phyloP scores from a whole-genome alignment of 768 basidiomycete genomes.

The Megacollybia marginata region DNA sequence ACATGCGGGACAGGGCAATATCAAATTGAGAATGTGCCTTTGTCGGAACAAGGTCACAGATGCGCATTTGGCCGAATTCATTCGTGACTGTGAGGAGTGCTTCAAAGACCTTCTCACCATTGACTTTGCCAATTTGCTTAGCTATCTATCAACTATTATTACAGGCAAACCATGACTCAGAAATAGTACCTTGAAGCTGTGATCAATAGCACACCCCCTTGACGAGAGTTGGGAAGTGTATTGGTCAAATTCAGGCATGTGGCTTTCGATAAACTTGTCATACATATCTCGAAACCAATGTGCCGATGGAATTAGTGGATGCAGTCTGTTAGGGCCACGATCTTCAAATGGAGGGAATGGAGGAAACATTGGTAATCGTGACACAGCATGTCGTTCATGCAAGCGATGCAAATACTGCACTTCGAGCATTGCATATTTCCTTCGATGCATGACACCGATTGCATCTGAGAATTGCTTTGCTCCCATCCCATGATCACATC shows the following conservation, averaged over 20 bases:
- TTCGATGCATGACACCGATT: slow-evolving; percentile 12
- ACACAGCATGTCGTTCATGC: not conserved
- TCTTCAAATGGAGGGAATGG: not conserved
- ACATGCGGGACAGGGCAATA: too few species aligned
- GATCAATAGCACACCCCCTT: slow-evolving; percentile 13
- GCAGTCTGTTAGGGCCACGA: slow-evolving; percentile 7
- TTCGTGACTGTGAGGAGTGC: slow-evolving; percentile 9
- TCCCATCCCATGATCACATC: slow-evolving; percentile 17
- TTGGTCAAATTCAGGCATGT: slow-evolving; percentile 14
- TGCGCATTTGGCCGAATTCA: slow-evolving; percentile 7
- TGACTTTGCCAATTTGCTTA: slow-evolving; percentile 5
- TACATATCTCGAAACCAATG: slow-evolving; percentile 16
- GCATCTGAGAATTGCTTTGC: slow-evolving; percentile 19
- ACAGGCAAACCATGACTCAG: not conserved
- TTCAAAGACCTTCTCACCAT: slow-evolving; percentile 6
- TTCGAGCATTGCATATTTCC: slow-evolving; percentile 12
- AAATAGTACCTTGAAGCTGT: slow-evolving; percentile 22
- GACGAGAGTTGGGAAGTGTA: slow-evolving; percentile 16
- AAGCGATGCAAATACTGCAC: slow-evolving; percentile 11
- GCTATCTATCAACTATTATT: not conserved
- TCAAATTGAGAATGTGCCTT: too few species aligned
- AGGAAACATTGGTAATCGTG: not conserved
- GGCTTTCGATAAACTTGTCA: slow-evolving; percentile 15
- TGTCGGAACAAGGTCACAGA: too few species aligned
- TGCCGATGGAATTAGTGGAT: slow-evolving; percentile 14